phyloP scores from a whole-genome alignment of 2,329 filamentous ascomycete genomes.

The Aureobasidium sp. region DNA sequence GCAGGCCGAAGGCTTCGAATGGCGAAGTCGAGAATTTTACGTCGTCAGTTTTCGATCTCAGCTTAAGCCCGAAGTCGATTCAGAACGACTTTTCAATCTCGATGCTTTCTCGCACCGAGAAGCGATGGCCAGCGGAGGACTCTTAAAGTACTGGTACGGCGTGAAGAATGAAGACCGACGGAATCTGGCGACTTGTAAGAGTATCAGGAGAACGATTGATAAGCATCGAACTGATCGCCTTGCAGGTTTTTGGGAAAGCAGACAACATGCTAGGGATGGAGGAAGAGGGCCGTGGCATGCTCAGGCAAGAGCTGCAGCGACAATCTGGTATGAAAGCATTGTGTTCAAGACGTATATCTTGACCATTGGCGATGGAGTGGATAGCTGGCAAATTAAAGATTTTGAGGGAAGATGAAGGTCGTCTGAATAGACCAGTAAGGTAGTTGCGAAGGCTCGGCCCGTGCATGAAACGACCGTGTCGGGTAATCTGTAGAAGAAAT shows the following conservation, averaged over 20 bases:
- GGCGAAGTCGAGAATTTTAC: conserved; percentile 64
- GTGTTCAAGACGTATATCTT: conserved; percentile 41
- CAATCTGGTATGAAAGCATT: conserved; percentile 40
- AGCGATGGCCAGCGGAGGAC: conserved; percentile 68
- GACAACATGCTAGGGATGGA: conserved; percentile 54
- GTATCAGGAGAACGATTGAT: neutral
- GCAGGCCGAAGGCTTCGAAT: conserved; percentile 42
- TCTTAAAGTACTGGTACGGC: conserved; percentile 93
- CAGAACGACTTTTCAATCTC: conserved; percentile 60
- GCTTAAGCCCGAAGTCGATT: conserved; percentile 62
- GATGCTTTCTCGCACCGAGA: conserved; percentile 76
- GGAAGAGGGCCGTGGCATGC: conserved; percentile 51
- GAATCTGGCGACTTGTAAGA: conserved; percentile 68
- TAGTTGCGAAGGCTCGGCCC: neutral
- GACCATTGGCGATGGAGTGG: conserved; percentile 58
- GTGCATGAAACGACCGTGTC: too few species aligned
- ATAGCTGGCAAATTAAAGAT: conserved; percentile 45
- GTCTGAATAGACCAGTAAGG: neutral
- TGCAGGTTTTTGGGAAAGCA: conserved; percentile 58
- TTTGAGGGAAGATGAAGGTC: neutral
- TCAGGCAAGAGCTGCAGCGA: conserved; percentile 44
- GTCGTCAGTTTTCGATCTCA: conserved; percentile 76
- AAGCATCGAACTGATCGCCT: neutral
- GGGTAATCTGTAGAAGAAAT: too few species aligned
- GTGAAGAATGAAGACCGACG: conserved; percentile 59